Conservation (phyloP, 441 rosid genomes). For the Populus hybrid region DNA sequence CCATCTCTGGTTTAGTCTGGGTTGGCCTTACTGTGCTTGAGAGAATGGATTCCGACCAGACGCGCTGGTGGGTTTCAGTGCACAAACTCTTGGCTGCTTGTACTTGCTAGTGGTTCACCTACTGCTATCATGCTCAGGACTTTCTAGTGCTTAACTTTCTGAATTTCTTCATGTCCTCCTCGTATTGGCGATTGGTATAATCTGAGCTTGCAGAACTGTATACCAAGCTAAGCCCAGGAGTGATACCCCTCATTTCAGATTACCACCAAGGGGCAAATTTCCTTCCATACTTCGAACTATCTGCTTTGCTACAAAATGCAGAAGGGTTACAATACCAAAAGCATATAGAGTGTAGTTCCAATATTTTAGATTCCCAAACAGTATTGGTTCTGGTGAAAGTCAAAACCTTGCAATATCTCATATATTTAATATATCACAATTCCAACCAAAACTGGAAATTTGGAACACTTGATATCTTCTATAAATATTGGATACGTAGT, state of each 20-base stretch:
- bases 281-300: conserved; percentile 84
- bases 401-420: conserved; percentile 4
- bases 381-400: not conserved
- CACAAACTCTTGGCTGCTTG: conserved; percentile 42
- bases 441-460: not conserved
- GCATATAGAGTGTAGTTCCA: not conserved
- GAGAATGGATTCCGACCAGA: conserved; percentile 51
- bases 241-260: conserved; percentile 64
- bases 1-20: conserved; percentile 63
- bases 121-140: conserved; percentile 41
- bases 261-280: conserved; percentile 56
- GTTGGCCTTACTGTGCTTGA: conserved; percentile 70
- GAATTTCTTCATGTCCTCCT: conserved; percentile 75
- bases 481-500: not conserved
- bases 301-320: conserved; percentile 35
- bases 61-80: conserved; percentile 65
- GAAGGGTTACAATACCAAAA: not conserved
- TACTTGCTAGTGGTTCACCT: conserved; percentile 61
- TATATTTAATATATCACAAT: not conserved
- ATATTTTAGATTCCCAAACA: not conserved
- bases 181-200: conserved; percentile 63
- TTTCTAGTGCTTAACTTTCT: conserved; percentile 70
- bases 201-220: conserved; percentile 74
- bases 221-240: conserved; percentile 59
- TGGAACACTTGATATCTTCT: not conserved